phyloP scores from a whole-genome alignment of 2,329 filamentous ascomycete species.

The Colletotrichum shisoi region DNA sequence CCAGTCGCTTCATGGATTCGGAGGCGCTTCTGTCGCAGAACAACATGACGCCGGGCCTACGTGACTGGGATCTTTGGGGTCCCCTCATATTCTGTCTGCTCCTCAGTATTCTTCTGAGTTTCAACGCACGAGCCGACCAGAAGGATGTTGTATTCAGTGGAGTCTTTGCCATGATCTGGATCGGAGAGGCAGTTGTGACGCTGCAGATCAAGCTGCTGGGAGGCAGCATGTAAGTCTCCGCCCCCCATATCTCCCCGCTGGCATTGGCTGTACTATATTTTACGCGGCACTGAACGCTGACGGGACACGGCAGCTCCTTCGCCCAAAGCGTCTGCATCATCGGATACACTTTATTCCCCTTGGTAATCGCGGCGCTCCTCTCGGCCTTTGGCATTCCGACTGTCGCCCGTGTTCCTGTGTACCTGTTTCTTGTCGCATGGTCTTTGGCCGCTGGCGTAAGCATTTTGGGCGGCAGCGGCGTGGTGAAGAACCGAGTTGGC shows the following conservation, averaged over 20 bases:
- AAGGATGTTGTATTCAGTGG: slow-evolving; percentile 91
- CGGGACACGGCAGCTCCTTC: slow-evolving; percentile 74
- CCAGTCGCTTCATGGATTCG: slow-evolving; percentile 69
- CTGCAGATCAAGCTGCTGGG: slow-evolving; percentile 95
- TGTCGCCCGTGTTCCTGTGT: slow-evolving; percentile 87
- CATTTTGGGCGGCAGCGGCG: slow-evolving; percentile 92
- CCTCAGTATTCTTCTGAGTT: slow-evolving; percentile 85
- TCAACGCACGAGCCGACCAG: slow-evolving; percentile 80
- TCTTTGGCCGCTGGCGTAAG: slow-evolving; percentile 94
- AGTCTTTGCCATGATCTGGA: slow-evolving; percentile 96
- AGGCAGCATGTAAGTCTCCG: slow-evolving; percentile 84
- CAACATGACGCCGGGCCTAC: slow-evolving; percentile 85
- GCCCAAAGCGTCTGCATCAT: slow-evolving; percentile 98
- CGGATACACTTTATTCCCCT: slow-evolving; percentile 95
- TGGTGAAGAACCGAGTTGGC: slow-evolving; percentile 91
- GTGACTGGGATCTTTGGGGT: slow-evolving; percentile 99
- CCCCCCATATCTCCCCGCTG: slow-evolving; percentile 5
- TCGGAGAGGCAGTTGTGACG: slow-evolving; percentile 96
- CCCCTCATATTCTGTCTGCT: slow-evolving; percentile 93
- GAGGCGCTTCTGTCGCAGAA: slow-evolving; percentile 66
- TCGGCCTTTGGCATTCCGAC: slow-evolving; percentile 82
- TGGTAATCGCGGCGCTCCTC: slow-evolving; percentile 90
- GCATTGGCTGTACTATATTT: neutral
- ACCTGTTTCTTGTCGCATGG: slow-evolving; percentile 88
- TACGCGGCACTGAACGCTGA: slow-evolving; percentile 15